These are phyloP conservation scores for Corynespora cassiicola DNA, from an alignment of 2,329 filamentous ascomycete genomes.

Conservation along the genomic window DNA sequence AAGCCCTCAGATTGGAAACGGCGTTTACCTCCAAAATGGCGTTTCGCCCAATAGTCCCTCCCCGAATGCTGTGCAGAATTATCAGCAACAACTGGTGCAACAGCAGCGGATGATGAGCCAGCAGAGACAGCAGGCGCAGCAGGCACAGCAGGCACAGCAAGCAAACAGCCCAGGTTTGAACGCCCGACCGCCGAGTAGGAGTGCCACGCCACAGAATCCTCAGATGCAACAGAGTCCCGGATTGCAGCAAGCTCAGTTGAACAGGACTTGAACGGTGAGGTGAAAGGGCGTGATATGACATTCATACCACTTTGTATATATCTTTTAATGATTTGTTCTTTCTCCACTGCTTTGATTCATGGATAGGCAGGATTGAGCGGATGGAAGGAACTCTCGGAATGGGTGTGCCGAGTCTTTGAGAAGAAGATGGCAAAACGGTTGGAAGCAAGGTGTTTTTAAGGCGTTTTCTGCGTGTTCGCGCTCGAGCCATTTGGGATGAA, in stretches of 20 bases:
- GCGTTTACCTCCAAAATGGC: conserved; percentile 41
- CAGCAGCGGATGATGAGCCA: conserved; percentile 47
- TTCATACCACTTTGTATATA: too few species aligned
- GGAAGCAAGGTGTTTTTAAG: too few species aligned
- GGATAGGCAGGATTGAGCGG: too few species aligned
- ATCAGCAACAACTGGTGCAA: conserved; percentile 44
- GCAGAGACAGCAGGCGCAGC: conserved; percentile 36
- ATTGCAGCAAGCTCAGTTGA: conserved; percentile 39
- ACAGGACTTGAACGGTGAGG: conserved; percentile 7
- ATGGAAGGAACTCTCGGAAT: too few species aligned
- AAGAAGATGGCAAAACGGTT: too few species aligned
- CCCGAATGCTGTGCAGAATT: conserved; percentile 42
- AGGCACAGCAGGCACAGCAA: conserved; percentile 37
- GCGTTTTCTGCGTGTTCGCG: too few species aligned
- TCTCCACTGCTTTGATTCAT: too few species aligned
- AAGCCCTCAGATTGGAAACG: conserved; percentile 40
- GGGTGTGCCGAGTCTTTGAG: too few species aligned
- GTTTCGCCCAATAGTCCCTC: conserved; percentile 37
- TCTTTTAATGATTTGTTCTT: too few species aligned
- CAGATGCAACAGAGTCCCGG: conserved; percentile 31
- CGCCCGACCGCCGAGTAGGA: conserved; percentile 41
- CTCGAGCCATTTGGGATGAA: too few species aligned
- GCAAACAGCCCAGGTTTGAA: conserved; percentile 40
- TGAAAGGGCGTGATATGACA: too few species aligned
- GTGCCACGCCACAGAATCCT: conserved; percentile 46